Conservation (phyloP, 2,329 filamentous ascomycete genomes). For the Sporothrix variecibatus region DNA sequence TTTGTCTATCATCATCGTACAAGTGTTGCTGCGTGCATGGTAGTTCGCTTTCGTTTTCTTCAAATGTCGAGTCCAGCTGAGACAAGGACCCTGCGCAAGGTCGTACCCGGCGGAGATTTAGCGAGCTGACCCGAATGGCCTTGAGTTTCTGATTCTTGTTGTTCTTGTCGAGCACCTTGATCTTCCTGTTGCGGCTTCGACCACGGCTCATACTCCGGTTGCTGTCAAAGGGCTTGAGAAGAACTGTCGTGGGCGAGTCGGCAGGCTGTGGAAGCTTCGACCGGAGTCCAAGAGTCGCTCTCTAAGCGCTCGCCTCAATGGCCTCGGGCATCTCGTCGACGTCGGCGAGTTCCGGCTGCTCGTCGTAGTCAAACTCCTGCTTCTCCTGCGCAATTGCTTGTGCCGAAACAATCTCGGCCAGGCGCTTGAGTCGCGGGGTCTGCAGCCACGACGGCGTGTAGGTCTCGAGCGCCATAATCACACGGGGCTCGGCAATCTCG, state of each 20-base stretch:
- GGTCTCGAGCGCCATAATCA: slow-evolving; percentile 94
- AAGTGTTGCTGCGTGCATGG: not conserved
- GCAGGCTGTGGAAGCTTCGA: slow-evolving; percentile 31
- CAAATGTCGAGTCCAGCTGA: not conserved
- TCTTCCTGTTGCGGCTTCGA: slow-evolving; percentile 17
- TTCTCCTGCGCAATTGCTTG: slow-evolving; percentile 96
- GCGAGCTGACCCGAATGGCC: not conserved
- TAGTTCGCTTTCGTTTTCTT: slow-evolving; percentile 7
- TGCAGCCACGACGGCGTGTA: slow-evolving; percentile 98
- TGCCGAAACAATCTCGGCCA: slow-evolving; percentile 97
- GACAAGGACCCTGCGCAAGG: not conserved
- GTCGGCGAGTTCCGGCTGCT: slow-evolving; percentile 52
- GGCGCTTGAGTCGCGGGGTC: slow-evolving; percentile 89
- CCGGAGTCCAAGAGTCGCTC: slow-evolving; percentile 32
- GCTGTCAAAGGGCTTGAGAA: slow-evolving; percentile 34
- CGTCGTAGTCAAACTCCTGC: slow-evolving; percentile 57
- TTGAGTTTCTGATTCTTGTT: not conserved
- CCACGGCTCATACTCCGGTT: slow-evolving; percentile 24
- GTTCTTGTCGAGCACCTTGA: not conserved
- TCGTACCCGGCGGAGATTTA: not conserved
- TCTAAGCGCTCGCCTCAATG: slow-evolving; percentile 42
- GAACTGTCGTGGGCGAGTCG: slow-evolving; percentile 34
- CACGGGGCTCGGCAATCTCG: slow-evolving; percentile 94
- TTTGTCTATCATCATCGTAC: slow-evolving; percentile 27
- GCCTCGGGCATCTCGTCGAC: slow-evolving; percentile 51